Evolutionary conservation across 805 yeast genomes (phyloP).

Genomic region (Pichia paraexigua): DNA sequence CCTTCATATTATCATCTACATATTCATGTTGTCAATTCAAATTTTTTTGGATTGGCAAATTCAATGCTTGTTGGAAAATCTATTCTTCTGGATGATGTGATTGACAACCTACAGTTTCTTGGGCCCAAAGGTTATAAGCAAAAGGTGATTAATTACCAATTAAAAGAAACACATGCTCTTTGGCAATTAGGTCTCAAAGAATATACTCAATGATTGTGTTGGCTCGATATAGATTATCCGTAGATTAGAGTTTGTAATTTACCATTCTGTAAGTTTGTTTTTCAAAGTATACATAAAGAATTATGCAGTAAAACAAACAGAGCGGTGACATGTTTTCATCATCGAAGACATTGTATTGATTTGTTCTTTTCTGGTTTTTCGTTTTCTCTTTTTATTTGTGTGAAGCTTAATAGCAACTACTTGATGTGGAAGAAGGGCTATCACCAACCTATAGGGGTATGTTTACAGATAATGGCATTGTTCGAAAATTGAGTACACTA

Average conservation of each 20-base stretch:
- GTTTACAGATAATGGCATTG: conserved; percentile 4
- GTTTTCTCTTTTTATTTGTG: not conserved
- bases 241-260: not conserved
- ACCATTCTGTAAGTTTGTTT: not conserved
- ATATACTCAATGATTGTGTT: not conserved
- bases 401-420: not conserved
- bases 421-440: conserved; percentile 28
- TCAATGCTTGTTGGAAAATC: conserved; percentile 77
- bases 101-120: conserved; percentile 54
- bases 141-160: conserved; percentile 52
- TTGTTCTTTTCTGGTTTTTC: not conserved
- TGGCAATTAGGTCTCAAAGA: conserved; percentile 39
- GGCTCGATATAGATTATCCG: not conserved
- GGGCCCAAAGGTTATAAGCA: conserved; percentile 50
- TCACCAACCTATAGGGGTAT: conserved; percentile 26
- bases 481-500: not conserved
- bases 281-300: too few species aligned
- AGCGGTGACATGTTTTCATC: not conserved
- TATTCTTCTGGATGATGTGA: conserved; percentile 67
- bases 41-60: conserved; percentile 58
- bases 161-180: conserved; percentile 73
- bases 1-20: conserved; percentile 97
- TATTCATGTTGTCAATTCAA: conserved; percentile 74
- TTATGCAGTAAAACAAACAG: not conserved
- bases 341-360: not conserved